A percentile compares a stretch with the other conserved stretches of the same genome.
Conservation (phyloP, 257 asterid genomes). For the Solanum rostratum region DNA sequence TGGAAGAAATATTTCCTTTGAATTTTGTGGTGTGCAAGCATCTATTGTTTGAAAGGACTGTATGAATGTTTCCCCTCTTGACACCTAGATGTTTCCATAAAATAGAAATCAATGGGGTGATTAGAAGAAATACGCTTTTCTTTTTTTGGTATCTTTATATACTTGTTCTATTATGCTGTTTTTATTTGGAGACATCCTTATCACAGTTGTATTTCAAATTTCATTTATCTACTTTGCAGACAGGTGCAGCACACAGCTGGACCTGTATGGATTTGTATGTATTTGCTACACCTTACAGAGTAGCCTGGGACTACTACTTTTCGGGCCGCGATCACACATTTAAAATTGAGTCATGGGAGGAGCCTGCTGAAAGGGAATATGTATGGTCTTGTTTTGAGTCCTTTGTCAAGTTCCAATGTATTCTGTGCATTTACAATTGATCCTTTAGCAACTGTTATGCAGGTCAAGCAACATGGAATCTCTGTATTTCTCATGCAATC, state of each 20-base stretch:
- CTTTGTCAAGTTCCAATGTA: neutral
- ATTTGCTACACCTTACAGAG: slow-evolving; percentile 92
- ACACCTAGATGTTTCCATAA: neutral
- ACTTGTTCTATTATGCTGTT: neutral
- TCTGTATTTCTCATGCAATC: slow-evolving; percentile 99
- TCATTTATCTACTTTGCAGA: slow-evolving; percentile 27
- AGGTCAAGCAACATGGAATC: slow-evolving; percentile 94
- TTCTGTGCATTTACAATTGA: neutral
- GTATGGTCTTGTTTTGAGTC: slow-evolving; percentile 22
- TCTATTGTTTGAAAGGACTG: neutral
- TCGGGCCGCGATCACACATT: slow-evolving; percentile 71
- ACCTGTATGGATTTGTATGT: slow-evolving; percentile 99
- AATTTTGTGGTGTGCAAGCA: neutral
- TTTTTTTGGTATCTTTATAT: neutral
- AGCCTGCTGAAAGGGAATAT: slow-evolving; percentile 86
- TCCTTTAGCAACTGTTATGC: slow-evolving; percentile 16
- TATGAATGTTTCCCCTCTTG: neutral
- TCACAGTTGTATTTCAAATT: neutral
- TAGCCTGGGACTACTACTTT: slow-evolving; percentile 98
- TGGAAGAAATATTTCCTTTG: neutral
- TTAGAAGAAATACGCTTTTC: neutral
- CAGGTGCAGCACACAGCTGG: slow-evolving; percentile 94
- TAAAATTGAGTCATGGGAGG: slow-evolving; percentile 87
- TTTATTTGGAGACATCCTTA: neutral
- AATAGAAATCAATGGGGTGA: neutral